Conservation (phyloP, 2,329 filamentous ascomycete species). For the Penicillium sp. region DNA sequence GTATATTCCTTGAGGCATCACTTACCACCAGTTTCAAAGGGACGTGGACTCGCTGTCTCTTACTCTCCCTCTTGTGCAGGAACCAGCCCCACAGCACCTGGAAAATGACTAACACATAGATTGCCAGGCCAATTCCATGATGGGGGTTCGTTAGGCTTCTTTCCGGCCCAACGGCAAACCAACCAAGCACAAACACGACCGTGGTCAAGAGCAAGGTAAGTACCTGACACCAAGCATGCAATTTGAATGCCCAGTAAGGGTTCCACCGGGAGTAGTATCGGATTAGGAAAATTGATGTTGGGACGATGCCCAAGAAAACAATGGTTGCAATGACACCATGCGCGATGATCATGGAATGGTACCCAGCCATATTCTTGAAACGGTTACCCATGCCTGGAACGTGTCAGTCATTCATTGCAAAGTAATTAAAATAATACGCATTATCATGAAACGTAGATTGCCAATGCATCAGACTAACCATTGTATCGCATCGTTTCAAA, state of each 20-base stretch:
- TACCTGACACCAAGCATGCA: slow-evolving; percentile 64
- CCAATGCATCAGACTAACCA: slow-evolving; percentile 43
- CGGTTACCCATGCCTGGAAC: slow-evolving; percentile 63
- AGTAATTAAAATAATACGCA: neutral
- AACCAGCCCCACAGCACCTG: slow-evolving; percentile 60
- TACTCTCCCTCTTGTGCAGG: slow-evolving; percentile 54
- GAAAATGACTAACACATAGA: slow-evolving; percentile 60
- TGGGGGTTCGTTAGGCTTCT: slow-evolving; percentile 64
- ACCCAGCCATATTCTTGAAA: slow-evolving; percentile 58
- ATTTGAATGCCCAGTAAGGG: slow-evolving; percentile 54
- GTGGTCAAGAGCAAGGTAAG: slow-evolving; percentile 60
- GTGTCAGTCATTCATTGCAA: slow-evolving; percentile 22
- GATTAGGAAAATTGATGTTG: slow-evolving; percentile 58
- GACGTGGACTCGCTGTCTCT: slow-evolving; percentile 52
- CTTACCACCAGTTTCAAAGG: slow-evolving; percentile 58
- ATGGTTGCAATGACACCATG: slow-evolving; percentile 61
- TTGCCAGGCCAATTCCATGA: slow-evolving; percentile 63
- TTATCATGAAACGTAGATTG: neutral
- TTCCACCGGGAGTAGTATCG: slow-evolving; percentile 59
- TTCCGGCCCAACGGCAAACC: slow-evolving; percentile 61
- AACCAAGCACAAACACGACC: slow-evolving; percentile 60
- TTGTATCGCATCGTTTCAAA: slow-evolving; percentile 67
- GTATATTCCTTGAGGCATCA: neutral
- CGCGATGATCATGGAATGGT: slow-evolving; percentile 57
- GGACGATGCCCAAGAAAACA: slow-evolving; percentile 60